These are phyloP conservation scores for Panicum virgatum DNA, from an alignment of 202 grass and related monocot species.

Conservation along the genomic window DNA sequence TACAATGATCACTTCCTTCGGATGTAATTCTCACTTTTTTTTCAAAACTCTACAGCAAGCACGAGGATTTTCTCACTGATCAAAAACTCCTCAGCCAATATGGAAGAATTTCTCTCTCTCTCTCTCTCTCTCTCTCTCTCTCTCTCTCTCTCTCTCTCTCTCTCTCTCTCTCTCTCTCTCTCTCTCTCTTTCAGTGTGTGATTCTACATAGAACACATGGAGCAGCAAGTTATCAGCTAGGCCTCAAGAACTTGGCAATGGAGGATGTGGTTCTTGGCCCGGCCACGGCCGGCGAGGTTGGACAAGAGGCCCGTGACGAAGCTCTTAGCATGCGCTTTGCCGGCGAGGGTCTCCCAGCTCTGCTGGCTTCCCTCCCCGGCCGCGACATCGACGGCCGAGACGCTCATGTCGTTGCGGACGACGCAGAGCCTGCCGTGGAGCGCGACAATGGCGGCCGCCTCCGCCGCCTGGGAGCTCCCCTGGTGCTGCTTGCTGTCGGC, in stretches of 20 bases:
- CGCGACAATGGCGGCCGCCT: slow-evolving; percentile 65
- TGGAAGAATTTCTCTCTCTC: neutral
- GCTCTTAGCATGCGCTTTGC: slow-evolving; percentile 54
- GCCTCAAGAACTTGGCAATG: slow-evolving; percentile 88
- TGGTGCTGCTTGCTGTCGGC: slow-evolving; percentile 55
- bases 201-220: neutral
- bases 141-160: too few relatives aligned
- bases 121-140: too few relatives aligned
- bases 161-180: too few relatives aligned
- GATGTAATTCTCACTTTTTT: neutral
- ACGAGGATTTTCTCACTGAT: neutral
- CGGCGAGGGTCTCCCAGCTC: slow-evolving; percentile 56
- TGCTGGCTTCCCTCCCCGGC: slow-evolving; percentile 16
- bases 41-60: neutral
- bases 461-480: slow-evolving; percentile 58
- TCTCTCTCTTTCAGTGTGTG: neutral
- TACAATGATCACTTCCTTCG: neutral
- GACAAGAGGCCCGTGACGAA: slow-evolving; percentile 60
- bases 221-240: slow-evolving; percentile 16
- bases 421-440: slow-evolving; percentile 65
- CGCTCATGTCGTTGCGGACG: slow-evolving; percentile 83
- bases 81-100: neutral
- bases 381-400: slow-evolving; percentile 53
- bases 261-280: slow-evolving; percentile 54
- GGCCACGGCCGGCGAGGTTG: slow-evolving; percentile 55